These are phyloP conservation scores for Globisporangium perplexum DNA, from an alignment of 352 stramenopile species.

Conservation along the genomic window DNA sequence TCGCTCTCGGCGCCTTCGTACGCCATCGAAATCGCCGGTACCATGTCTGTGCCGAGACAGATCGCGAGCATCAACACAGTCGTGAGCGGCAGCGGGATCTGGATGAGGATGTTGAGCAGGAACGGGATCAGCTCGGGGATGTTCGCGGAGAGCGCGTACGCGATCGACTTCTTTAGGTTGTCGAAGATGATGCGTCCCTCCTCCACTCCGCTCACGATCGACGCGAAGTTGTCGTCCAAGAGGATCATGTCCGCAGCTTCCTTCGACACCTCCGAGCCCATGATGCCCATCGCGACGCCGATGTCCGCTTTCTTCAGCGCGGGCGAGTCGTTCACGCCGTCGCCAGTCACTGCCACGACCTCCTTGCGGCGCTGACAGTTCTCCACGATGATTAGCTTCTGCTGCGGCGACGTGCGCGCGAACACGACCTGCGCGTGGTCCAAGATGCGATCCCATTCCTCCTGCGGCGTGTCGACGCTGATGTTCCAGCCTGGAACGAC, in stretches of 20 bases:
- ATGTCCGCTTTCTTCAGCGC: slow-evolving; percentile 97
- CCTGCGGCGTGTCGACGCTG: slow-evolving; percentile 60
- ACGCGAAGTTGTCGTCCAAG: slow-evolving; percentile 97
- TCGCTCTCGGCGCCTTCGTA: slow-evolving; percentile 86
- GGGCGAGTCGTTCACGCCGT: slow-evolving; percentile 98
- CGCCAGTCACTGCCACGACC: slow-evolving; percentile 94
- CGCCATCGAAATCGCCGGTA: slow-evolving; percentile 90
- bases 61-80: slow-evolving; percentile 91
- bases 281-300: slow-evolving; percentile 97
- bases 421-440: slow-evolving; percentile 93
- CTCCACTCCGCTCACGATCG: slow-evolving; percentile 93
- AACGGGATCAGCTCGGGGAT: slow-evolving; percentile 88
- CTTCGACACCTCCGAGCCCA: slow-evolving; percentile 94
- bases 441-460: slow-evolving; percentile 85
- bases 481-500: slow-evolving; percentile 85
- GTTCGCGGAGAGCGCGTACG: slow-evolving; percentile 90
- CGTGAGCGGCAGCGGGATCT: slow-evolving; percentile 83
- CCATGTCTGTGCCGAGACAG: slow-evolving; percentile 91
- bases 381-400: slow-evolving; percentile 95
- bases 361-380: slow-evolving; percentile 81
- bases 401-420: slow-evolving; percentile 91
- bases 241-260: slow-evolving; percentile 95
- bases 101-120: slow-evolving; percentile 80
- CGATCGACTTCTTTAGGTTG: slow-evolving; percentile 94
- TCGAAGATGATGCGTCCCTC: slow-evolving; percentile 94